Conservation (phyloP, 108 stramenopile genomes). For the Cyclotella cryptica region DNA sequence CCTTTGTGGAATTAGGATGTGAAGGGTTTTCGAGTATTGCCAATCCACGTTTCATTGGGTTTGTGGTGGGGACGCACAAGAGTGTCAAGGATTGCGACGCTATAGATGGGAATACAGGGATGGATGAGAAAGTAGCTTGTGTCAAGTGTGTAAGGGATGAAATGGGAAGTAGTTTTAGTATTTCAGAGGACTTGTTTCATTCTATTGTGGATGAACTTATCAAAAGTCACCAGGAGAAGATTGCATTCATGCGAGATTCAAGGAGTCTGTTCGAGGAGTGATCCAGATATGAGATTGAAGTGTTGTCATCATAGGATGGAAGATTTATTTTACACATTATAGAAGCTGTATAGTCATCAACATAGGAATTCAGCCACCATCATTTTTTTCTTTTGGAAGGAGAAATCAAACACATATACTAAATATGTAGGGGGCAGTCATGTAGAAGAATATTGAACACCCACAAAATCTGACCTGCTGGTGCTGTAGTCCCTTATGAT, state of each 20-base stretch:
- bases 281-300: too few relatives aligned
- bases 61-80: slow-evolving; percentile 18
- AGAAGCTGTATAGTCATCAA: too few relatives aligned
- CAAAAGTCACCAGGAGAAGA: slow-evolving; percentile 18
- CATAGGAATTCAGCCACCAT: too few relatives aligned
- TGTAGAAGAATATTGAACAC: too few relatives aligned
- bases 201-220: slow-evolving; percentile 29
- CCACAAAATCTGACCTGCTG: too few relatives aligned
- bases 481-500: too few relatives aligned
- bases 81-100: slow-evolving; percentile 14
- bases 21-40: slow-evolving; percentile 1
- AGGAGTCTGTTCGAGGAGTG: background rate
- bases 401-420: too few relatives aligned
- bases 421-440: too few relatives aligned
- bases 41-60: slow-evolving; percentile 24
- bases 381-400: too few relatives aligned
- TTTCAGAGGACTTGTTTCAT: slow-evolving; percentile 8
- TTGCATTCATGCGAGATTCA: slow-evolving; percentile 30
- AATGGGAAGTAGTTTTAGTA: slow-evolving; percentile 18
- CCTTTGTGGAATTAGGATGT: slow-evolving; percentile 30
- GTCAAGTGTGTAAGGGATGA: background rate
- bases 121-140: background rate
- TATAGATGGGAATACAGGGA: background rate
- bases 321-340: too few relatives aligned
- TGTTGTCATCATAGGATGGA: too few relatives aligned